Evolutionary conservation across 1,284 basidiomycete species (phyloP), one percentile per base, ranked within the genome.

Genomic region (Uromyces viciae-fabae): DNA sequence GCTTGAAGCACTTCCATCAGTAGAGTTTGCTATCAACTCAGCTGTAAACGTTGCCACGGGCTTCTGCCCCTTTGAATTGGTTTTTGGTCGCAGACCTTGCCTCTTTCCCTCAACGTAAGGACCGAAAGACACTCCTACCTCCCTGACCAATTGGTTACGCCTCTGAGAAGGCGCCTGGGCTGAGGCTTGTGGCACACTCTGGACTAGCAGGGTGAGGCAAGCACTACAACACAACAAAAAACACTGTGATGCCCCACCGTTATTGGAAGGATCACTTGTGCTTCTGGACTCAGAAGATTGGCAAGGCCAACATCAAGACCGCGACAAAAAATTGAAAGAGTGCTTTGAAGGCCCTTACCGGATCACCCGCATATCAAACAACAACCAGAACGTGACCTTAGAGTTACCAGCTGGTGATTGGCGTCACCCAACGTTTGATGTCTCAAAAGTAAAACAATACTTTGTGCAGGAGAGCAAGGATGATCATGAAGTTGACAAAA

Each of bases 1-100:
- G 82, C 33, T 86, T 85, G 52, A 83, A 83, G 3, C 42, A 42
- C n/a, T 72, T 1, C 69, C 69, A 46, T 19, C 2, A 7, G 69
- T 72, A 1, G 69, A 72, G n/a, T 49, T 28, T 33, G 69, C 69
- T 25, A 72, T 72, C 1, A 72, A 72, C 43, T 72, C 69, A 14
- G 69, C 38, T 0, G 25, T 72, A 25, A 72, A 72, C 22, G 42
- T 72, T n/a, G 11, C 25, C 11, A 72, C 42, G 9, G 69, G 69
- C 0, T 46, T 46, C 43, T 72, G 7, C 2, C 69, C 69, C 36
- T 33, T 64, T 38, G 60, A 64, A 38, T 25, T 31, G 2, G 22
- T 64, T 2, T 33, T 31, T 8, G 25, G 43, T 2, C 28, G 38
- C 11, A 43, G 31, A 49, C 38, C 69, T 22, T n/a, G 17, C 15